Conservation (phyloP, 2,329 filamentous ascomycete genomes). For the Aspergillus pseudoglaucus region DNA sequence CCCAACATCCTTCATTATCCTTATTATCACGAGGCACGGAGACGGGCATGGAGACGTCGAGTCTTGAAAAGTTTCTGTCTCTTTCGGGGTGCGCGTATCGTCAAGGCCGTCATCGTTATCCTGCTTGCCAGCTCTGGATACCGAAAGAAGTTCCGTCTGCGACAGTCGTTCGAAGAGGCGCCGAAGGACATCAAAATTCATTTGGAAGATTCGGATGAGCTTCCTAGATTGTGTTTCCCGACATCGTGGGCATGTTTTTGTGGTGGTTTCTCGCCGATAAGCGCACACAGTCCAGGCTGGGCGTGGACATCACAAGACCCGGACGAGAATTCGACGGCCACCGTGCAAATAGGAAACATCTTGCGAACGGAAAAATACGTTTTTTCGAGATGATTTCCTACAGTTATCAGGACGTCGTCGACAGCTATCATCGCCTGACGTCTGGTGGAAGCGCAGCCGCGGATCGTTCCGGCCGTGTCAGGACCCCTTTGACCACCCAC, state of each 20-base stretch:
- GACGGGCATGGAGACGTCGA: background rate
- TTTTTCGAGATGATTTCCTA: no score
- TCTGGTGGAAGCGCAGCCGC: constrained; percentile 17
- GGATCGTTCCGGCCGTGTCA: constrained; percentile 17
- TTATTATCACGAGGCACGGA: background rate
- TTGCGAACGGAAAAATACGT: no score
- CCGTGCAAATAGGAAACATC: background rate
- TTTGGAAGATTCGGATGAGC: background rate
- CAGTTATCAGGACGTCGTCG: background rate
- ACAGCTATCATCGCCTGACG: background rate
- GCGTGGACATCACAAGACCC: background rate
- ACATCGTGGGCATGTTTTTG: background rate
- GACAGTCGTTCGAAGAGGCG: background rate
- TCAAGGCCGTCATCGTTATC: background rate
- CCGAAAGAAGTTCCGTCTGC: background rate
- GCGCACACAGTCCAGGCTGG: background rate
- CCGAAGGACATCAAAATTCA: background rate
- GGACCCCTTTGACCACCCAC: background rate
- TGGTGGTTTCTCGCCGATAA: background rate
- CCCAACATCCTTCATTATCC: background rate
- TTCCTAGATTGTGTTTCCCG: background rate
- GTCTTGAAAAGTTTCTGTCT: background rate
- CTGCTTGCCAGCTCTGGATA: background rate
- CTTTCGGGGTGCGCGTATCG: background rate
- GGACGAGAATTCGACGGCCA: background rate